Base-by-base conservation (phyloP, 2,329 filamentous ascomycete genomes). In the Ambrosiella beaveri region DNA sequence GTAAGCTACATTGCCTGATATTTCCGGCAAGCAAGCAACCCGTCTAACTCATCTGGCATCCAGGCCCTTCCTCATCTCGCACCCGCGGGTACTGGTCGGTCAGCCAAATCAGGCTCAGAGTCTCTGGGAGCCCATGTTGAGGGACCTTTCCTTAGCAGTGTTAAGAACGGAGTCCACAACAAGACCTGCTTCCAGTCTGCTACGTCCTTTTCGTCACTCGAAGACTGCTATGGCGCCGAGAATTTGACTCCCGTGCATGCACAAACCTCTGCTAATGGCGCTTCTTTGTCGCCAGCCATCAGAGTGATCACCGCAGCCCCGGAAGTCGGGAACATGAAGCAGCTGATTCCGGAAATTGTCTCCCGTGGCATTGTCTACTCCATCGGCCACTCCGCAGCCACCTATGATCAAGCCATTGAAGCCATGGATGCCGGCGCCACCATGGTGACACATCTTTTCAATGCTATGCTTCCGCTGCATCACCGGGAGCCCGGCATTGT, bases 391-490 rank as follows among this genome's bases (percentile, higher is more conserved):
- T 88, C 88, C 0, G 87, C 94, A 68, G 86, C 88, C 12, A 88
- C 85, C 0, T 95, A 91, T 67, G 87, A 94, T 69, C 77, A 91
- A 66, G 88, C 86, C 1, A 81, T 84, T 3, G 71, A 73, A 3
- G 86, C 86, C 17, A 78, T 93, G 2, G 74, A 73, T n/a, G 76
- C 81, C 6, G 89, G 89, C 56, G 87, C 86, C 1, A 86, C 79
- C 54, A 95, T 94, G 87, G 86, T 95, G 63, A 95, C 89, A 0
- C 89, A 95, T 66, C 76, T 95, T 1, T 95, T 95, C 79, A 95
- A 95, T 68, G 89, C 89, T 35, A 95, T 95, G 89, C 79, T 83
- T 0, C 88, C 88, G 12, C 80, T 95, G 55, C 87, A 93, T 68
- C 88, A 96, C 74, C 85, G 90, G 59, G 89, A 95, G 69, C 89